phyloP scores from a whole-genome alignment of 441 rosid species.

The Biscutella auriculata region DNA sequence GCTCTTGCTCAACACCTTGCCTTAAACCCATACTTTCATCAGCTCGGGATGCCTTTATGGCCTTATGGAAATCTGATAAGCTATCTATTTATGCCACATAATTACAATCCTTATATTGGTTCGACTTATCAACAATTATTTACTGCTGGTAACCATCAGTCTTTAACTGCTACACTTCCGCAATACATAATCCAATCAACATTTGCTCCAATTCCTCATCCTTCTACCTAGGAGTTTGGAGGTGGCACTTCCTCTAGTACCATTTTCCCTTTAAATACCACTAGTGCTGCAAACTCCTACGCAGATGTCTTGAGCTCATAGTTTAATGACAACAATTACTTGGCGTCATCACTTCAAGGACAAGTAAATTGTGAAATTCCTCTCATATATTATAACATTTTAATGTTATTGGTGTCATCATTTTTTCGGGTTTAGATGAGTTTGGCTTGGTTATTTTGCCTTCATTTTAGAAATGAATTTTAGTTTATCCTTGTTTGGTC shows the following conservation, averaged over 20 bases:
- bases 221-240: conserved; percentile 79
- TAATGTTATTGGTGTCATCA: not conserved
- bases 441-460: not conserved
- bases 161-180: conserved; percentile 64
- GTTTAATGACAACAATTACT: conserved; percentile 60
- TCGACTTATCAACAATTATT: conserved; percentile 77
- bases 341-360: conserved; percentile 62
- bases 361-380: conserved; percentile 3
- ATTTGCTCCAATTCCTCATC: conserved; percentile 41
- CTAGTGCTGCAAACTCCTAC: conserved; percentile 47
- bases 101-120: conserved; percentile 65
- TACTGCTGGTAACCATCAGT: conserved; percentile 61
- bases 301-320: conserved; percentile 72
- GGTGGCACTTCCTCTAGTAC: conserved; percentile 33
- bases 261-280: conserved; percentile 52
- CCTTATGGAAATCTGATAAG: conserved; percentile 72
- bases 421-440: not conserved
- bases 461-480: too few relatives aligned
- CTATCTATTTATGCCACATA: conserved; percentile 76
- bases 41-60: conserved; percentile 69
- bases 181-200: conserved; percentile 83
- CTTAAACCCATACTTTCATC: conserved; percentile 68
- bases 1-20: conserved; percentile 72
- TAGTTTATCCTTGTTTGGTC: not conserved
- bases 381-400: too few relatives aligned